Evolutionary conservation across 495 filamentous ascomycete species (phyloP).

Genomic region (Daldinia decipiens): DNA sequence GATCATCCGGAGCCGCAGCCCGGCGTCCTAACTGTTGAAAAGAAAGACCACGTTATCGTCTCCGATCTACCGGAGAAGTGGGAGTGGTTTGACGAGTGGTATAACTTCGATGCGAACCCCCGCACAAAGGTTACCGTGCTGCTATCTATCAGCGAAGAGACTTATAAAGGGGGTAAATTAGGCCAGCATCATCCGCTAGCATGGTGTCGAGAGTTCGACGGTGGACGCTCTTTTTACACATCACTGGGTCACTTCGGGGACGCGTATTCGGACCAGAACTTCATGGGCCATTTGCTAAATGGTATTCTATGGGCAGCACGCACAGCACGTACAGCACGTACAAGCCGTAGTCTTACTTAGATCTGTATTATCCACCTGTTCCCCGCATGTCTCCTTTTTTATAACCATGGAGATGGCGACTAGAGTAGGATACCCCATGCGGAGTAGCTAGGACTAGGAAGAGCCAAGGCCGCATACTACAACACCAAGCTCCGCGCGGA

Average conservation of each 20-base stretch:
- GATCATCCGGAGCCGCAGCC: conserved; percentile 49
- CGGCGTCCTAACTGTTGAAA: conserved; percentile 40
- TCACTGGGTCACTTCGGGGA: conserved; percentile 55
- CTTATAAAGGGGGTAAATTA: conserved; percentile 22
- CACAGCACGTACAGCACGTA: too few species aligned
- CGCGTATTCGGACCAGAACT: conserved; percentile 50
- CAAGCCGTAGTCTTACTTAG: background rate
- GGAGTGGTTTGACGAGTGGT: conserved; percentile 56
- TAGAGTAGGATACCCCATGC: conserved; percentile 6
- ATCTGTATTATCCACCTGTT: background rate
- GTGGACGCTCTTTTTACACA: conserved; percentile 41
- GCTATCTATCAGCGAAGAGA: conserved; percentile 46
- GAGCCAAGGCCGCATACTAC: conserved; percentile 7
- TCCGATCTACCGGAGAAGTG: conserved; percentile 28
- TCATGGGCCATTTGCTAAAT: conserved; percentile 42
- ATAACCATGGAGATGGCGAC: background rate
- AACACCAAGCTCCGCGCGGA: conserved; percentile 9
- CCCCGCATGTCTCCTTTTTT: conserved; percentile 31
- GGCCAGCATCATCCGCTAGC: too few species aligned
- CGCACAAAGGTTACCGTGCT: conserved; percentile 44
- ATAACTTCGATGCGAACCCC: conserved; percentile 52
- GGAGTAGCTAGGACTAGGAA: conserved; percentile 28
- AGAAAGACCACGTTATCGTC: conserved; percentile 44
- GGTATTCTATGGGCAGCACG: conserved; percentile 54
- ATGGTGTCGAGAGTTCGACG: too few species aligned